Evolutionary conservation across 768 basidiomycete genomes (phyloP), one percentile per base, ranked within the genome.

Genomic region (Podaxis sp.): DNA sequence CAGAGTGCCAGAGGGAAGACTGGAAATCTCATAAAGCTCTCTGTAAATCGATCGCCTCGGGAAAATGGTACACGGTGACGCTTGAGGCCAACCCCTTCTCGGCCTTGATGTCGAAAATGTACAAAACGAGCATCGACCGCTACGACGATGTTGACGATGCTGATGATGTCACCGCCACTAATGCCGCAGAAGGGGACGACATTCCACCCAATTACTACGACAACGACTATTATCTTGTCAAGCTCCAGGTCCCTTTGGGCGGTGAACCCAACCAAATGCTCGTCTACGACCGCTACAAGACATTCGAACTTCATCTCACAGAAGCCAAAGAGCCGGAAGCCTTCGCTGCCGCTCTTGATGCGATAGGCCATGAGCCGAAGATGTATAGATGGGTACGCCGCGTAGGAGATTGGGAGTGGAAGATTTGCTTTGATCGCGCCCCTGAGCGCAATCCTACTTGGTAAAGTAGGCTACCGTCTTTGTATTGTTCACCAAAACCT

Each of bases 201-300:
- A n/a, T 69, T 3, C 72, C 71, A 6, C 70, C 71, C 6, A 75
- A 80, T 65, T 66, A 74, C 10, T 76, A 77, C 63, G 71, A 69
- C 30, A 69, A 74, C 5, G 74, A 75, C 37, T 65, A 68, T 0
- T 81, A 81, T 70, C 66, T 82, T 24, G 70, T 78, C 65, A 82
- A 81, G 63, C 68, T 81, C 15, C 78, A 81, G 57, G 69, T 71
- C 20, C 65, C 72, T 7, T 54, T 75, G 3, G 44, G 62, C 20
- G 56, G 54, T n/a, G 63, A 62, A 4, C 20, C 69, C 7, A 37
- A 64, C 1, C 58, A 66, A n/a, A 74, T 76, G 68, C 61, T 80
- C 61, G 68, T 82, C 7, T 80, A 82, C 60, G 81, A 82, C 63
- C 71, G 76, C 11, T 75, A 78, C 65, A 72, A 75, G 55, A 78